Percentiles rank a stretch among this genome's conserved stretches.
These are phyloP conservation scores for Saccharomycopsis vini DNA, from an alignment of 805 yeast genomes.

Conservation along the genomic window DNA sequence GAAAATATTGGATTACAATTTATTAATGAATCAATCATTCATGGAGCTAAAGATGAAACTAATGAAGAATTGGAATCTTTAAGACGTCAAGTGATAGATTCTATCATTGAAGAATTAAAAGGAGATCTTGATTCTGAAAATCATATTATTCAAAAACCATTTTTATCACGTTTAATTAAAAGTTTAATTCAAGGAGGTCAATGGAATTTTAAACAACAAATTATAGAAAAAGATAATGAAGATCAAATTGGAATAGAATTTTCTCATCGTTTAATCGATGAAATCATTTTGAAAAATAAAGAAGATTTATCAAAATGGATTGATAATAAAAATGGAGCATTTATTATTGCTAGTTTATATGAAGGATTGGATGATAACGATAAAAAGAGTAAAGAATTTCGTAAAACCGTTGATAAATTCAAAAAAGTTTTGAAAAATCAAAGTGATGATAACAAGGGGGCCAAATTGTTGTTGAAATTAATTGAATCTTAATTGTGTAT, in stretches of 20 bases:
- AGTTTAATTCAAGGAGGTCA: constrained; percentile 78
- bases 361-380: constrained; percentile 49
- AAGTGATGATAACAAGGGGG: constrained; percentile 56
- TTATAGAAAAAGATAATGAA: constrained; percentile 34
- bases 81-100: constrained; percentile 38
- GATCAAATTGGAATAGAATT: constrained; percentile 50
- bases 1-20: constrained; percentile 81
- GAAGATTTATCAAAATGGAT: constrained; percentile 63
- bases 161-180: constrained; percentile 64
- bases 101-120: constrained; percentile 44
- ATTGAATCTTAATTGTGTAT: constrained; percentile 15
- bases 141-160: constrained; percentile 65
- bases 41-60: constrained; percentile 33
- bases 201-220: constrained; percentile 60
- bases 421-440: constrained; percentile 37
- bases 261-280: constrained; percentile 30
- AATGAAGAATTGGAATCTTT: constrained; percentile 34
- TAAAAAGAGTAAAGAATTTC: constrained; percentile 38
- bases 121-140: constrained; percentile 57
- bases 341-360: constrained; percentile 70
- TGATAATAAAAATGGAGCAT: constrained; percentile 58
- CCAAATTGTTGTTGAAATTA: constrained; percentile 38
- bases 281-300: constrained; percentile 32
- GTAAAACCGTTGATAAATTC: constrained; percentile 43
- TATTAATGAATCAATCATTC: constrained; percentile 62